Evolutionary conservation across 805 yeast species (phyloP), one percentile per base, ranked within the genome.

Genomic region (Saturnispora dispora): DNA sequence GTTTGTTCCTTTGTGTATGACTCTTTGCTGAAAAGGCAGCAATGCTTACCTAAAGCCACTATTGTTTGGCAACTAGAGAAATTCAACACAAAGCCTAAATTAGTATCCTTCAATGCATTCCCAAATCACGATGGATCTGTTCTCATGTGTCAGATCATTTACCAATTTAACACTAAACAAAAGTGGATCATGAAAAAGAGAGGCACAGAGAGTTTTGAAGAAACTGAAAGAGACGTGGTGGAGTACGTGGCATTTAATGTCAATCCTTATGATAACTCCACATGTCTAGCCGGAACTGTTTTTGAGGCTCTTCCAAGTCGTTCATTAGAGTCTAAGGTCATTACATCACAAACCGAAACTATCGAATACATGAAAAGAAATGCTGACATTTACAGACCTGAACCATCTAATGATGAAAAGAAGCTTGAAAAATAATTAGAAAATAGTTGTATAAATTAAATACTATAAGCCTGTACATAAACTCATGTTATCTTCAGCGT

Each of bases 21-120:
- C 46, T 78, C 87, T 0, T 62, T 84, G 43, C 67, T 71, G 20
- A 70, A 73, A 32, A 74, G 90, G 61, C 71, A 73, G 46, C 65
- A 69, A 23, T 66, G 74, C 25, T 63, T 84, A 41, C 95, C 96
- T 20, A 66, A 69, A 18, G 74, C 75, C 52, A 73, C 75, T 46
- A 69, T 88, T 55, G 81, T 78, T 50, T 90, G 97, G 96, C 83
- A 85, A 60, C 71, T 90, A 48, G 69, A 82, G 27, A 80, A 83
- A 58, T 81, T 88, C 59, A 83, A 80, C 58, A 69, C 73, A 32
- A 75, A 79, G 45, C 97, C 97, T 25, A 84, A 83, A 63, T 72
- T 89, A 32, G 74, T 86, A 45, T 74, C 82, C 3, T 78, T 90
- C 59, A 83, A 83, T 57, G 75, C 74, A 49, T 75, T 81, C 47